These are phyloP conservation scores for Didymella keratinophila DNA, from an alignment of 2,329 filamentous ascomycete species.

Conservation along the genomic window DNA sequence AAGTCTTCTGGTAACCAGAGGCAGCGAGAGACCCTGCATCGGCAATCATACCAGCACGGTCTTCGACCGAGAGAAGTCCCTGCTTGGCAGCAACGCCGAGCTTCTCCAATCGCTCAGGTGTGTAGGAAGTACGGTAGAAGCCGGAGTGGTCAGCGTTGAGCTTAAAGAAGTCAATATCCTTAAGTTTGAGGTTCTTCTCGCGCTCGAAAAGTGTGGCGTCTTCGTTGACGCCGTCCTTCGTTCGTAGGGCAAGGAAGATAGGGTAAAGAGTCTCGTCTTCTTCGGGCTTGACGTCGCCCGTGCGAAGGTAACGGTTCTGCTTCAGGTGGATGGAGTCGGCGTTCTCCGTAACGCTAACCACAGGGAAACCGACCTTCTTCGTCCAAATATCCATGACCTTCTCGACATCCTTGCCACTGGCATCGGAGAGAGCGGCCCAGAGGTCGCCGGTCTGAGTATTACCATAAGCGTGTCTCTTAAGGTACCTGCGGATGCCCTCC, in stretches of 20 bases:
- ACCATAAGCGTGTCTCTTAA: conserved; percentile 96
- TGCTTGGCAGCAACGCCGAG: conserved; percentile 85
- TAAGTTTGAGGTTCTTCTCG: conserved; percentile 78
- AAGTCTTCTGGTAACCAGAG: conserved; percentile 93
- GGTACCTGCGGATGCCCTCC: conserved; percentile 86
- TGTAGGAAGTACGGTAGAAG: conserved; percentile 90
- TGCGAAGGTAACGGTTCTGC: conserved; percentile 94
- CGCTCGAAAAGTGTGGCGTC: conserved; percentile 75
- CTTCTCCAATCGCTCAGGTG: conserved; percentile 82
- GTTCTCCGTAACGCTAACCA: conserved; percentile 82
- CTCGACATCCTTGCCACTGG: conserved; percentile 89
- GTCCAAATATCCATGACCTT: conserved; percentile 96
- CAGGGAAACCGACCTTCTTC: conserved; percentile 92
- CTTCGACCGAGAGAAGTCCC: conserved; percentile 83
- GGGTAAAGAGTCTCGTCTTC: conserved; percentile 90
- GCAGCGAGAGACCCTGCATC: conserved; percentile 89
- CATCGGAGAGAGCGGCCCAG: conserved; percentile 86
- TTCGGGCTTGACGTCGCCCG: conserved; percentile 90
- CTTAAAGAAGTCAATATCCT: conserved; percentile 90
- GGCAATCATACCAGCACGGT: conserved; percentile 89
- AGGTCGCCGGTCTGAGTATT: conserved; percentile 92
- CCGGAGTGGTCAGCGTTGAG: conserved; percentile 94
- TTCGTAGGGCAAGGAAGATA: conserved; percentile 85
- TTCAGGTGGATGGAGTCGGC: conserved; percentile 82
- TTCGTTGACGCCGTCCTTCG: conserved; percentile 82